A percentile compares a stretch with the other conserved stretches of the same genome.
These are phyloP conservation scores for Diatrype stigma DNA, from an alignment of 2,329 filamentous ascomycete genomes.

Conservation along the genomic window DNA sequence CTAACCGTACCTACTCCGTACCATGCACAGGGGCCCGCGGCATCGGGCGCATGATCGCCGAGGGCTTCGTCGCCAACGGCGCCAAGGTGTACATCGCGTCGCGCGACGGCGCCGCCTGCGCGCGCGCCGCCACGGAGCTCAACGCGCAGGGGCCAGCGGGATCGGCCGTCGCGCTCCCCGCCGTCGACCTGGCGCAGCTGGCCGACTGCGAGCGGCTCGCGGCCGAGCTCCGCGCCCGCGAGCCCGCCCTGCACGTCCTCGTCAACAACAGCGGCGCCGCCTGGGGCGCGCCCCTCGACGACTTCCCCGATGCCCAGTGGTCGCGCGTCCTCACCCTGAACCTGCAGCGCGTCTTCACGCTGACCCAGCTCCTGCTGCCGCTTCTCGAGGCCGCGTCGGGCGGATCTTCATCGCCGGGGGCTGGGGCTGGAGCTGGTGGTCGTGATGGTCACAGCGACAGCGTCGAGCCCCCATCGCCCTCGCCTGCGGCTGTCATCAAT, in stretches of 20 bases:
- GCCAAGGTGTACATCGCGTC: conserved; percentile 64
- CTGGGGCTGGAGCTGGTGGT: background rate
- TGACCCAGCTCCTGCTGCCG: conserved; percentile 58
- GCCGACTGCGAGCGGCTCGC: conserved; percentile 52
- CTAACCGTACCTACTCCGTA: too few species aligned
- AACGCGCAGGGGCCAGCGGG: conserved; percentile 47
- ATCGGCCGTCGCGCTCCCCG: conserved; percentile 52
- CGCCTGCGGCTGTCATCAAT: conserved; percentile 58
- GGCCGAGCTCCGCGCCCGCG: conserved; percentile 43
- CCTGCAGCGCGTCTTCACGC: conserved; percentile 64
- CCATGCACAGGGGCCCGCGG: conserved; percentile 54
- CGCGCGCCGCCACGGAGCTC: conserved; percentile 51
- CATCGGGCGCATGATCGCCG: conserved; percentile 64
- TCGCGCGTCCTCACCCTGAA: conserved; percentile 59
- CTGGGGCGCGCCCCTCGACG: conserved; percentile 58
- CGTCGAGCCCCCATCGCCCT: conserved; percentile 29
- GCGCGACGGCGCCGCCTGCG: conserved; percentile 56
- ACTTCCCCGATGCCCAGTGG: conserved; percentile 57
- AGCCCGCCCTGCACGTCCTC: conserved; percentile 54
- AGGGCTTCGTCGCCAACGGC: conserved; percentile 61
- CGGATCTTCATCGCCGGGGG: conserved; percentile 10
- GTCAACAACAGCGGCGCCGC: conserved; percentile 64
- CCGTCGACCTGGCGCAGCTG: conserved; percentile 61
- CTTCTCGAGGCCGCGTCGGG: conserved; percentile 46
- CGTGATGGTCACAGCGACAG: too few species aligned